A percentile compares a stretch with the other conserved stretches of the same genome.
Evolutionary conservation across 2,329 filamentous ascomycete species (phyloP).

Genomic region (Alternaria longipes): DNA sequence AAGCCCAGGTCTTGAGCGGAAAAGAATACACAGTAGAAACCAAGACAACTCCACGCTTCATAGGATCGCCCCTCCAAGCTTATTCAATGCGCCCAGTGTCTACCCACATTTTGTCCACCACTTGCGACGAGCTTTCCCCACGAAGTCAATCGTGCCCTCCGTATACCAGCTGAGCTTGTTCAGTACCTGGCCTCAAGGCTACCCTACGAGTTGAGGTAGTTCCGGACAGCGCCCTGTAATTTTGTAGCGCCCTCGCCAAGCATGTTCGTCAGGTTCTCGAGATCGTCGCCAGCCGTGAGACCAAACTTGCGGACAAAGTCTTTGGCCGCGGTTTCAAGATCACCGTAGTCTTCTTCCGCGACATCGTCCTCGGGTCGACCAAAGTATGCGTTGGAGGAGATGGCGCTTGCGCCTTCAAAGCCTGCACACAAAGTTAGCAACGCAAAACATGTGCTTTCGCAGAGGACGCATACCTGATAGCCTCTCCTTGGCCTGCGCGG

Average conservation of each 20-base stretch:
- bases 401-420: slow-evolving; percentile 90
- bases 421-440: slow-evolving; percentile 54
- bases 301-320: slow-evolving; percentile 96
- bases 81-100: slow-evolving; percentile 9
- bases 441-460: background rate
- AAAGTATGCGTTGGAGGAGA: slow-evolving; percentile 98
- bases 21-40: background rate
- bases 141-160: background rate
- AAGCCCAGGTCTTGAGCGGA: slow-evolving; percentile 2
- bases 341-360: slow-evolving; percentile 78
- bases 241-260: slow-evolving; percentile 86
- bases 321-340: slow-evolving; percentile 91
- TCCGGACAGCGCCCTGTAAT: slow-evolving; percentile 70
- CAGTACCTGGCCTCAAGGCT: background rate
- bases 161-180: background rate
- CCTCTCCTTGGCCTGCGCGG: slow-evolving; percentile 85
- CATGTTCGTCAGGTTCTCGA: slow-evolving; percentile 86
- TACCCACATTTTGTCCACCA: background rate
- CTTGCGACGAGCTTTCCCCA: background rate
- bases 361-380: slow-evolving; percentile 87
- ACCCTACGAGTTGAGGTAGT: slow-evolving; percentile 53
- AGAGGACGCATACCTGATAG: slow-evolving; percentile 63
- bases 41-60: slow-evolving; percentile 8
- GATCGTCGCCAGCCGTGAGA: slow-evolving; percentile 92
- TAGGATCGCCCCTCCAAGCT: background rate